phyloP scores from a whole-genome alignment of 805 yeast genomes.

The Saccharomyces kudriavzevii region DNA sequence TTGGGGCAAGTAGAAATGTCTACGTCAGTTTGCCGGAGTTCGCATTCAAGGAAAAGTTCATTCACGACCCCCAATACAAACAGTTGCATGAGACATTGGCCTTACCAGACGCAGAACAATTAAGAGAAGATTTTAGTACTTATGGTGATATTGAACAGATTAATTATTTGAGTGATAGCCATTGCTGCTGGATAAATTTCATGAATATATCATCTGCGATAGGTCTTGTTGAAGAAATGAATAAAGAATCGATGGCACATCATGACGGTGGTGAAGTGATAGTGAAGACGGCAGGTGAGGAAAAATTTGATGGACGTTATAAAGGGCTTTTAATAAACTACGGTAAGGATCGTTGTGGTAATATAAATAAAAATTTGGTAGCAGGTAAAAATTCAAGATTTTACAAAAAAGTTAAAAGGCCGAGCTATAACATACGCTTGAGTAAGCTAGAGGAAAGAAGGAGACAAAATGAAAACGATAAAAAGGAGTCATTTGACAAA shows the following conservation, averaged over 20 bases:
- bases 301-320: slow-evolving; percentile 40
- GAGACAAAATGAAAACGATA: slow-evolving; percentile 16
- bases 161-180: slow-evolving; percentile 58
- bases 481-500: background rate
- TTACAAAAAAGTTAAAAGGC: slow-evolving; percentile 36
- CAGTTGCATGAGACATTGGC: slow-evolving; percentile 21
- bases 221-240: slow-evolving; percentile 52
- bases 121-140: slow-evolving; percentile 50
- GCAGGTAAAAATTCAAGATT: slow-evolving; percentile 44
- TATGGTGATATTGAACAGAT: slow-evolving; percentile 75
- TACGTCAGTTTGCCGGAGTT: slow-evolving; percentile 53
- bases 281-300: slow-evolving; percentile 1
- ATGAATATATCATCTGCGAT: slow-evolving; percentile 57
- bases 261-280: slow-evolving; percentile 24
- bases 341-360: slow-evolving; percentile 78
- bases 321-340: slow-evolving; percentile 49
- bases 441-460: slow-evolving; percentile 27
- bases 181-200: slow-evolving; percentile 71
- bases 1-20: slow-evolving; percentile 71
- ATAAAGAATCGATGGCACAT: slow-evolving; percentile 28
- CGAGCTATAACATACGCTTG: slow-evolving; percentile 19
- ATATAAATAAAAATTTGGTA: slow-evolving; percentile 31
- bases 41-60: slow-evolving; percentile 33
- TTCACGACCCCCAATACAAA: slow-evolving; percentile 28
- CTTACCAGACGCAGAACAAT: slow-evolving; percentile 40